phyloP scores from a whole-genome alignment of 2,329 filamentous ascomycete genomes.

The Stromatinia cepivora region DNA sequence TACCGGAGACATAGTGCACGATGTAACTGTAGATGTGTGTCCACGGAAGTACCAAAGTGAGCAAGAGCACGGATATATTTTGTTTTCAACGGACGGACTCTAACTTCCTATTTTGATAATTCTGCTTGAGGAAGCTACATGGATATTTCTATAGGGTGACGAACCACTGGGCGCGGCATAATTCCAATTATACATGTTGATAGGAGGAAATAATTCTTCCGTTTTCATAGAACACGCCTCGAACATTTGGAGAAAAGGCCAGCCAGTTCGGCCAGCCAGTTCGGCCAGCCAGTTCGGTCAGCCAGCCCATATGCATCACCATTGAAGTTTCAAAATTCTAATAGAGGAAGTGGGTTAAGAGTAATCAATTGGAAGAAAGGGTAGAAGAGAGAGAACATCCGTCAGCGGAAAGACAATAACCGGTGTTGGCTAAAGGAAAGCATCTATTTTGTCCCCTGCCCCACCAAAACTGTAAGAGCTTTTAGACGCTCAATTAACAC shows the following conservation, averaged over 20 bases:
- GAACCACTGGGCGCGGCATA: background rate
- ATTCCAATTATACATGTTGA: background rate
- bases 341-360: background rate
- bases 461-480: background rate
- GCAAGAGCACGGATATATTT: background rate
- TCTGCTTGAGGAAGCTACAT: conserved; percentile 3
- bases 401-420: background rate
- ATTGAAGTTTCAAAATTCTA: background rate
- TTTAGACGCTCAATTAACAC: background rate
- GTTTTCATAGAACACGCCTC: conserved; percentile 16
- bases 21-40: background rate
- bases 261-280: background rate
- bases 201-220: conserved; percentile 23
- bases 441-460: background rate
- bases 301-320: background rate
- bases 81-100: background rate
- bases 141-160: conserved; percentile 19
- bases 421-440: background rate
- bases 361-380: background rate
- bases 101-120: background rate
- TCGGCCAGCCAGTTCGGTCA: background rate
- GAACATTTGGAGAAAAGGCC: background rate
- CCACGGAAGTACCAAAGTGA: background rate
- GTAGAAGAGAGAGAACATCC: background rate
- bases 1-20: conserved; percentile 8